Percentiles rank a stretch among this genome's conserved stretches.
Conservation (phyloP, 768 basidiomycete species). For the Naematelia aurantialba region DNA sequence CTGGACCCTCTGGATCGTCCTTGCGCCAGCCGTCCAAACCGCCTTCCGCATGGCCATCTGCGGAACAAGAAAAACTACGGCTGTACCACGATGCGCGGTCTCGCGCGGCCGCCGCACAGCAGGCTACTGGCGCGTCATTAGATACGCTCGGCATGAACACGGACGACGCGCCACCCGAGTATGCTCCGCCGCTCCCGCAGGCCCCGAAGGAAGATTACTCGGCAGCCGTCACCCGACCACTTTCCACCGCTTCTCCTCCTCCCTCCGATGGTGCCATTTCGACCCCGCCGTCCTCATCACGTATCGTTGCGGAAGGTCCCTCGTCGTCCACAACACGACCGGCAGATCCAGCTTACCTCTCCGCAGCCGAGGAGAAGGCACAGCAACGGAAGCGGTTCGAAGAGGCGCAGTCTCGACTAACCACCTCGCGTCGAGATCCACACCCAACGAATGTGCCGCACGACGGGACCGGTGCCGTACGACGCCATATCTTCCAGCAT, state of each 20-base stretch:
- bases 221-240: neutral
- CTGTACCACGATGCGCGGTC: constrained; percentile 34
- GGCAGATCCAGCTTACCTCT: constrained; percentile 9
- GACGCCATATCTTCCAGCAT: neutral
- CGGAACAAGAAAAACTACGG: constrained; percentile 37
- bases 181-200: constrained; percentile 28
- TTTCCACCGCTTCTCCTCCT: neutral
- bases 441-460: neutral
- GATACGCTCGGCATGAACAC: constrained; percentile 25
- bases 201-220: neutral
- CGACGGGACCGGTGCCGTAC: neutral
- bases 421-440: neutral
- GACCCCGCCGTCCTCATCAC: neutral
- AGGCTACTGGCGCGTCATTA: constrained; percentile 19
- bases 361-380: constrained; percentile 43
- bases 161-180: constrained; percentile 37
- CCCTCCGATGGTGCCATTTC: neutral
- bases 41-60: constrained; percentile 26
- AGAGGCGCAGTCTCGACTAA: constrained; percentile 22
- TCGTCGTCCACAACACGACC: neutral
- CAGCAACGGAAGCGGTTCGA: constrained; percentile 38
- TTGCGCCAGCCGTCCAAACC: neutral
- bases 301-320: constrained; percentile 1
- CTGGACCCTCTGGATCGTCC: neutral
- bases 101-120: constrained; percentile 32